phyloP scores from a whole-genome alignment of 2,329 filamentous ascomycete genomes.

The Akanthomyces lecanii region DNA sequence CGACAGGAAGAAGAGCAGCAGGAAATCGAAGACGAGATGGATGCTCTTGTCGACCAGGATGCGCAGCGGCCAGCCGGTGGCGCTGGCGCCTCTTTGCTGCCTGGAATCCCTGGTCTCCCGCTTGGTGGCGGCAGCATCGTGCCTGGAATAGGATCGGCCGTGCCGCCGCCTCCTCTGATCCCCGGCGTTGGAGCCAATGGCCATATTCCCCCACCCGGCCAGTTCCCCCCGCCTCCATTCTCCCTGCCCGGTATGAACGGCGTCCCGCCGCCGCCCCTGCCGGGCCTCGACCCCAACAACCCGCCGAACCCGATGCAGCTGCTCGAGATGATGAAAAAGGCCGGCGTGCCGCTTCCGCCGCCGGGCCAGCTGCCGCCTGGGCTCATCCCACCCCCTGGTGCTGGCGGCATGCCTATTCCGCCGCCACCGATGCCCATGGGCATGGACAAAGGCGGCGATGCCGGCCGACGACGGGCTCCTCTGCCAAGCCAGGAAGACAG shows the following conservation, averaged over 20 bases:
- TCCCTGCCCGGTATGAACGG: constrained; percentile 47
- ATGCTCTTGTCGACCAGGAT: constrained; percentile 88
- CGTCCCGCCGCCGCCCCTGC: constrained; percentile 50
- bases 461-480: constrained; percentile 54
- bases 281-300: constrained; percentile 52
- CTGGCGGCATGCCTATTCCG: constrained; percentile 32
- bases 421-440: constrained; percentile 37
- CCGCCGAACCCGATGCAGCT: constrained; percentile 58
- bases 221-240: constrained; percentile 47
- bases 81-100: constrained; percentile 32
- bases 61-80: constrained; percentile 44
- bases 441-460: constrained; percentile 32
- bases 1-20: constrained; percentile 90
- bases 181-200: constrained; percentile 46
- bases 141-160: constrained; percentile 40
- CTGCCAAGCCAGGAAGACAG: constrained; percentile 83
- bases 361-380: constrained; percentile 44
- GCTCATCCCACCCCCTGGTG: constrained; percentile 38
- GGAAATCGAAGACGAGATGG: constrained; percentile 87
- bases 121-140: constrained; percentile 33
- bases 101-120: constrained; percentile 58
- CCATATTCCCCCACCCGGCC: constrained; percentile 43
- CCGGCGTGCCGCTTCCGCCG: constrained; percentile 58
- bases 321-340: constrained; percentile 61
- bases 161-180: constrained; percentile 41